phyloP scores from a whole-genome alignment of 768 basidiomycete species.

The Amanita polypyramis region DNA sequence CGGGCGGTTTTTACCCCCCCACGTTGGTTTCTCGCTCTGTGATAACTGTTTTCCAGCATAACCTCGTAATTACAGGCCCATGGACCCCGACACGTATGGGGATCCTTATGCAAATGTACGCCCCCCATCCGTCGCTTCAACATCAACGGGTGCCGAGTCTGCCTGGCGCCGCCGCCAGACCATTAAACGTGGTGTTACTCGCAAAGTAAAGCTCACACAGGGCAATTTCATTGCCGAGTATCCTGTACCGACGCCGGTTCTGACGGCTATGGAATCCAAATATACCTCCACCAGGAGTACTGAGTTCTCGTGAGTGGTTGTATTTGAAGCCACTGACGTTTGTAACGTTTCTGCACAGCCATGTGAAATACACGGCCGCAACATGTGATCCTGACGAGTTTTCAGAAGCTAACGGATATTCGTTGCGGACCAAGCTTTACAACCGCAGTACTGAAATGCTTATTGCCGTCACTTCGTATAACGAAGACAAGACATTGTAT shows the following conservation, averaged over 20 bases:
- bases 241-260: conserved; percentile 75
- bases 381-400: conserved; percentile 91
- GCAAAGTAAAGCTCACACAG: conserved; percentile 86
- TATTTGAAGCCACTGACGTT: background rate
- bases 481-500: conserved; percentile 89
- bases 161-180: conserved; percentile 76
- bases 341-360: conserved; percentile 26
- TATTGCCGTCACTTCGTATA: conserved; percentile 91
- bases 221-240: conserved; percentile 93
- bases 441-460: conserved; percentile 86
- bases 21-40: conserved; percentile 32
- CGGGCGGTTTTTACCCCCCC: conserved; percentile 67
- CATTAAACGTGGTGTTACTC: conserved; percentile 86
- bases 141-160: conserved; percentile 46
- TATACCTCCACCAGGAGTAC: conserved; percentile 65
- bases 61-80: conserved; percentile 19
- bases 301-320: conserved; percentile 74
- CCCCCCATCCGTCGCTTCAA: conserved; percentile 41
- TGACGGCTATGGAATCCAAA: conserved; percentile 72
- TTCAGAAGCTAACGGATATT: conserved; percentile 67
- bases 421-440: conserved; percentile 75
- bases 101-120: conserved; percentile 49
- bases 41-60: background rate
- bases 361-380: conserved; percentile 92
- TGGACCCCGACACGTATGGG: conserved; percentile 53